Percentiles rank a stretch among this genome's conserved stretches.
Conservation (phyloP, 1,284 basidiomycete genomes). For the Malassezia japonica region DNA sequence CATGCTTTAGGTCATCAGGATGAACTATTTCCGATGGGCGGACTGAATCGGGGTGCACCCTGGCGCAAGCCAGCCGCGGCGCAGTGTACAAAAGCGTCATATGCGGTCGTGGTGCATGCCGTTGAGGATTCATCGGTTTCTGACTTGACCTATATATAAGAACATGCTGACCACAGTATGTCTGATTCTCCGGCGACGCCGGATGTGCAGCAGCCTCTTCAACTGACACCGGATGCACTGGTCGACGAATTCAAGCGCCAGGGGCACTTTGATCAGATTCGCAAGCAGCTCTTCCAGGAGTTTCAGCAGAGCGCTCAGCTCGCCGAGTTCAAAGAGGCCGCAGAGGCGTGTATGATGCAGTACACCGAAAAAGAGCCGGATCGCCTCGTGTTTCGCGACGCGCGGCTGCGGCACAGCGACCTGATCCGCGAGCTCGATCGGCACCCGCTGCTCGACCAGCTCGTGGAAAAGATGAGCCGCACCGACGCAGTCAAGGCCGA, state of each 20-base stretch:
- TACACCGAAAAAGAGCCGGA: constrained; percentile 1
- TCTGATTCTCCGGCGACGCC: neutral
- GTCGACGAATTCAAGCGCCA: constrained; percentile 15
- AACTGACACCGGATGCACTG: neutral
- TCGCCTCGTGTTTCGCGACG: constrained; percentile 12
- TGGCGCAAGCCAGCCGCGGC: constrained; percentile 13
- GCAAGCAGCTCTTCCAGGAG: constrained; percentile 6
- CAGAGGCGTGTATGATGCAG: neutral
- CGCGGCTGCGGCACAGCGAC: constrained; percentile 14
- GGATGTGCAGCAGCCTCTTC: neutral
- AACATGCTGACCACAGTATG: constrained; percentile 3
- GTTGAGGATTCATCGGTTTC: constrained; percentile 19
- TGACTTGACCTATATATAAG: neutral
- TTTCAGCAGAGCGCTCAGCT: constrained; percentile 12
- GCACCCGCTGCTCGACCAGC: constrained; percentile 2
- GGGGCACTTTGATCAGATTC: constrained; percentile 17
- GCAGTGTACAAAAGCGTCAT: constrained; percentile 16
- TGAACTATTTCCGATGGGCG: constrained; percentile 20
- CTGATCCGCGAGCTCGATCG: constrained; percentile 10
- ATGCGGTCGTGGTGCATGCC: constrained; percentile 8
- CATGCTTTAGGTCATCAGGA: neutral
- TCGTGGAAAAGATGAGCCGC: neutral
- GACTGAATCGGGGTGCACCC: constrained; percentile 10
- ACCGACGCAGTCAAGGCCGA: too few species aligned
- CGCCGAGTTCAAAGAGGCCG: neutral